These are phyloP conservation scores for Rusavskia elegans DNA, from an alignment of 495 filamentous ascomycete genomes.

Conservation along the genomic window DNA sequence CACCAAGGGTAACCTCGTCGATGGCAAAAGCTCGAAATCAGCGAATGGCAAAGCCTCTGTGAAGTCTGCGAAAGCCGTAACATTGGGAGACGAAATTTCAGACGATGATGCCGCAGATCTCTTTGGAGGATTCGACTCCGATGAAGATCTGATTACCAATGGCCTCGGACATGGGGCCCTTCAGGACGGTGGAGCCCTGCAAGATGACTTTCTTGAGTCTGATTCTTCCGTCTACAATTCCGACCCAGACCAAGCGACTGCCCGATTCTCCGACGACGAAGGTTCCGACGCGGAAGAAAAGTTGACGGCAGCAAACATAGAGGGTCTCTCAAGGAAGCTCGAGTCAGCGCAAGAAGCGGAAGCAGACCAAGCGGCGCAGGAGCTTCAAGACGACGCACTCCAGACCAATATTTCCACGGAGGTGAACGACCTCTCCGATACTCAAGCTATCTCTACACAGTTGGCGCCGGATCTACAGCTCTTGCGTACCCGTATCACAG, in stretches of 20 bases:
- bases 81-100: conserved; percentile 16
- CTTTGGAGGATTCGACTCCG: conserved; percentile 28
- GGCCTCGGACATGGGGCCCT: conserved; percentile 19
- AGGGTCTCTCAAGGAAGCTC: conserved; percentile 67
- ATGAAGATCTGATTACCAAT: conserved; percentile 32
- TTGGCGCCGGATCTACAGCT: conserved; percentile 82
- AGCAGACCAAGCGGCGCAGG: conserved; percentile 44
- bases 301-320: conserved; percentile 92
- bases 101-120: conserved; percentile 32
- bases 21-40: conserved; percentile 13
- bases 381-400: conserved; percentile 69
- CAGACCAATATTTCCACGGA: conserved; percentile 89
- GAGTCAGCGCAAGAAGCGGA: conserved; percentile 62
- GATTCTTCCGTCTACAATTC: conserved; percentile 59
- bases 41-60: neutral
- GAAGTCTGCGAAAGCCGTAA: neutral
- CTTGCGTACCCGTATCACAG: conserved; percentile 77
- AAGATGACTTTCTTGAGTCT: conserved; percentile 45
- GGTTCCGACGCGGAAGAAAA: conserved; percentile 81
- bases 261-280: conserved; percentile 91
- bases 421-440: conserved; percentile 30
- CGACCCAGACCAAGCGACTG: conserved; percentile 42
- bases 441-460: conserved; percentile 30
- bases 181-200: conserved; percentile 33
- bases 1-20: conserved; percentile 20